Base-by-base conservation (phyloP, 1,284 basidiomycete genomes). In the Kwoniella shivajii region DNA sequence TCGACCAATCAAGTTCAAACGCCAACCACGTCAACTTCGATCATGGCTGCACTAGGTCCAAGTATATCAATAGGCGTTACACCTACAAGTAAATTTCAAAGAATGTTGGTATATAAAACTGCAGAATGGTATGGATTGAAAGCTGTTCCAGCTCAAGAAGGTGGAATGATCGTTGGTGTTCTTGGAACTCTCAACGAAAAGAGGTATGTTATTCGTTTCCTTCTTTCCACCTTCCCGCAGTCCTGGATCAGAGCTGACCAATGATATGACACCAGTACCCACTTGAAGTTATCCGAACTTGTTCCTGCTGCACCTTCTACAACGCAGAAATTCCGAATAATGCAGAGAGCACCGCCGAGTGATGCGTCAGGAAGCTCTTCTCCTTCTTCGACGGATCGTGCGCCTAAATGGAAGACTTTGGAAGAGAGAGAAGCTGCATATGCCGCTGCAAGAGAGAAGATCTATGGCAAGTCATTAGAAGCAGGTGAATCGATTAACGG, bases 111-210 rank as follows among this genome's bases (percentile, higher is more conserved):
- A 24, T 76, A 76, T 56, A 76, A 76, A 57, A 65, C 66, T 3
- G 74, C 74, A 16, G 73, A 75, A 50, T 76, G 74, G 74, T 76
- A 75, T 50, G 74, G 74, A 3, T 34, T 75, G 24, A 72, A 71
- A 26, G 73, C 68, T 7, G 66, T 67, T 2, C 38, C 56, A 2
- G 57, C 54, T 13, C 46, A 46, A 29, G 64, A 70, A 6, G 65
- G 60, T 6, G 39, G 54, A 14, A 73, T 76, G 62, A 56, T 69
- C 4, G 57, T 74, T 3, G 73, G 73, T 22, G 64, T 74, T 0
- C 27, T 68, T 10, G 72, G 71, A 0, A 37, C 45, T 4, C 50
- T 76, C 43, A 57, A 68, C 20, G 63, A 67, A 14, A 66, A 65
- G 50, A 67, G 65, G 74, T 73, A 42, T 56, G 56, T 13, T 13